phyloP scores from a whole-genome alignment of 805 yeast genomes.

The Yamadazyma nakazawae region DNA sequence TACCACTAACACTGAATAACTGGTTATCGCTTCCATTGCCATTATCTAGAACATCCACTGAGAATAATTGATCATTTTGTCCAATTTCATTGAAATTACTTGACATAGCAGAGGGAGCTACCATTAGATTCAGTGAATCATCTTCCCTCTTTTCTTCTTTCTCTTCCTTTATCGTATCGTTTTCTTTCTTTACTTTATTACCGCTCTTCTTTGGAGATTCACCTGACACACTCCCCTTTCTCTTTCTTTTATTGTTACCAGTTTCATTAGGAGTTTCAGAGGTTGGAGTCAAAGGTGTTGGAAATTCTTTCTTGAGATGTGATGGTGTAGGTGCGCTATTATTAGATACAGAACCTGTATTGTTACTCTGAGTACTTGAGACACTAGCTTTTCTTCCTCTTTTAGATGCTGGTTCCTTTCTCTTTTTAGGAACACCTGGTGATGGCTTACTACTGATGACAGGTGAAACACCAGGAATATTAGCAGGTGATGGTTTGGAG shows the following conservation, averaged over 20 bases:
- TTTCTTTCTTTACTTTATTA: conserved; percentile 8
- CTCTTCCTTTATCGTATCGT: conserved; percentile 26
- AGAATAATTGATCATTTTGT: conserved; percentile 29
- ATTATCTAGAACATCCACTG: conserved; percentile 30
- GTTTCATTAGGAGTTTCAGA: conserved; percentile 31
- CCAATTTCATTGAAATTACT: conserved; percentile 20
- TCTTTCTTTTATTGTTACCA: conserved; percentile 14
- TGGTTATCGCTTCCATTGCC: conserved; percentile 8
- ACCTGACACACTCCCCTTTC: conserved; percentile 19
- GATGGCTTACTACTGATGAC: conserved; percentile 32
- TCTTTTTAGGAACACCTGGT: conserved; percentile 27
- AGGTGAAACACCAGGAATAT: conserved; percentile 30
- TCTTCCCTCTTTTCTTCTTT: conserved; percentile 17
- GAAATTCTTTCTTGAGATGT: conserved; percentile 34
- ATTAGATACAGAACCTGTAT: conserved; percentile 12
- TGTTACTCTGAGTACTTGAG: conserved; percentile 11
- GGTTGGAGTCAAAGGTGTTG: conserved; percentile 40
- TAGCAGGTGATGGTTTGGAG: conserved; percentile 22
- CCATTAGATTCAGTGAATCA: conserved; percentile 17
- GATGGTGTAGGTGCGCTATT: conserved; percentile 20
- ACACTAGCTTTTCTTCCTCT: conserved; percentile 32
- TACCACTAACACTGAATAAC: conserved; percentile 10
- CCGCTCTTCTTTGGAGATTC: conserved; percentile 38
- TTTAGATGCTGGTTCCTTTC: conserved; percentile 29
- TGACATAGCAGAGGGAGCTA: conserved; percentile 21